A percentile compares a stretch with the other conserved stretches of the same genome.
Conservation (phyloP, 1,284 basidiomycete genomes). For the Sparassis latifolia region DNA sequence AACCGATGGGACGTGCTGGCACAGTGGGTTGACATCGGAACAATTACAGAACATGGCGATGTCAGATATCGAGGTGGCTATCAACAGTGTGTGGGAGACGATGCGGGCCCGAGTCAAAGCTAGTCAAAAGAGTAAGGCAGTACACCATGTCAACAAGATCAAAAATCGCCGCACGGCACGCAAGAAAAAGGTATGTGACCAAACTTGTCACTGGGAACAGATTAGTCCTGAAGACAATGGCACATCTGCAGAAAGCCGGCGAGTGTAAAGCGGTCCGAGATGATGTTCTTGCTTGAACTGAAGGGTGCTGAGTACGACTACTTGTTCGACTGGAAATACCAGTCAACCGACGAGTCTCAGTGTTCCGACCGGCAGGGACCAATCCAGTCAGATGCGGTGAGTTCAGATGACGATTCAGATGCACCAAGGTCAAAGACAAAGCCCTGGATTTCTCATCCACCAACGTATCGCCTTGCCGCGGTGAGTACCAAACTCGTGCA, state of each 20-base stretch:
- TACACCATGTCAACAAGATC: neutral
- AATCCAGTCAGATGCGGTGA: neutral
- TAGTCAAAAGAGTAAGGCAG: neutral
- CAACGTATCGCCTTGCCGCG: neutral
- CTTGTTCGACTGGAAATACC: neutral
- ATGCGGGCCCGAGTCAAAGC: neutral
- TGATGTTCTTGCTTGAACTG: neutral
- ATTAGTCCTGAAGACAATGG: neutral
- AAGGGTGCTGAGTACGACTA: neutral
- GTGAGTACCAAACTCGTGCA: neutral
- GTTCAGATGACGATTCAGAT: neutral
- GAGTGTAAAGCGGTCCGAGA: neutral
- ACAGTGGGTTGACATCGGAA: neutral
- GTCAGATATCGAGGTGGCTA: neutral
- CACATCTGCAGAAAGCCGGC: neutral
- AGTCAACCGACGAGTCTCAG: neutral
- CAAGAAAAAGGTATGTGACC: neutral
- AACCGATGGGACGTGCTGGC: neutral
- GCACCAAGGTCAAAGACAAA: neutral
- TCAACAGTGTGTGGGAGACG: neutral
- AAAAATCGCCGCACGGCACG: neutral
- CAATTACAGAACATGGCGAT: neutral
- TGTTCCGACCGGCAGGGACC: neutral
- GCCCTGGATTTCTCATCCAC: neutral
- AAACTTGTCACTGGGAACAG: neutral